Base-by-base conservation (phyloP, 441 rosid genomes). In the Cnidoscolus chayamansa region DNA sequence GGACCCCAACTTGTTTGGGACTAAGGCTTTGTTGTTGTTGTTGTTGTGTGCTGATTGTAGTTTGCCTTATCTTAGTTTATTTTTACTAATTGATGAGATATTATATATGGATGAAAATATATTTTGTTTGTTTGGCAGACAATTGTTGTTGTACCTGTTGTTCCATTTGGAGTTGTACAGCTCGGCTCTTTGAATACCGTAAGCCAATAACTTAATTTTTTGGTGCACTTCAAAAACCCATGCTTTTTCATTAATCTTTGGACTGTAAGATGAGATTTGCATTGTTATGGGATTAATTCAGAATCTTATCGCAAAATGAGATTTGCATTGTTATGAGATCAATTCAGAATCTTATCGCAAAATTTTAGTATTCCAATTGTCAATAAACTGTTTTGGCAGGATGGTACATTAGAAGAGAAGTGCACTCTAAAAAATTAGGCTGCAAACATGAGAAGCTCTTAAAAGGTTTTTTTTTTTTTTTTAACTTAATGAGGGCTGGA, bases 111-210 rank as follows among this genome's bases (percentile, higher is more conserved):
- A 72, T 47, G 53, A 57, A 51, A 61, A 30, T 70, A 30, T 13
- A 2, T 66, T 70, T 70, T 37, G 35, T 70, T 81, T 81, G 64
- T 58, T 73, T 47, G 76, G 76, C 84, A 91, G 98, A 88, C 97
- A 67, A 78, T 90, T 78, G 86, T 79, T 74, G 88, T 90, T 71
- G 86, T 88, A 56, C 84, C 97, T 78, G 90, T 90, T 79, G 88
- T 83, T 81, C 86, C 89, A 8, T 83, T 78, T 83, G 98, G 97
- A 81, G 97, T 94, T 74, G 82, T 89, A 68, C 98, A 94, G 80
- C 94, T 94, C 70, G 98, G 97, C 75, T 92, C 97, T 63, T 79
- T 88, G 69, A 79, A 71, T 74, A 81, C 88, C 78, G 98, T 91
- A 89, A 87, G 97, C 74, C 45, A 54, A 68, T 66, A 19, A 10